phyloP scores from a whole-genome alignment of 331 rosid genomes.

The Telfairia occidentalis region DNA sequence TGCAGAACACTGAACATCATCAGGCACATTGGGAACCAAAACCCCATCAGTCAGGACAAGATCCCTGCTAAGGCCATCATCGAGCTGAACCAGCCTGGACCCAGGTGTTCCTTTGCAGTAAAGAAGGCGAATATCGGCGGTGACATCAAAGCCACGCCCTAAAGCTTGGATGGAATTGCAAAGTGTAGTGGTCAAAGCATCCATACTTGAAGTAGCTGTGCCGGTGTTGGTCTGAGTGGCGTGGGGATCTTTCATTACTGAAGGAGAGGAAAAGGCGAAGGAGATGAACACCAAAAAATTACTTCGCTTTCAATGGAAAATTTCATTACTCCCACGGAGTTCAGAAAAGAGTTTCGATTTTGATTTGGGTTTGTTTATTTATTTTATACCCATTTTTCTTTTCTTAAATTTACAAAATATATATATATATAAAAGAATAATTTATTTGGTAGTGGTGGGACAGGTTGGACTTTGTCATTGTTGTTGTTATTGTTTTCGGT shows the following conservation, averaged over 20 bases:
- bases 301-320: slow-evolving; percentile 7
- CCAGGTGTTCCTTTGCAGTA: slow-evolving; percentile 96
- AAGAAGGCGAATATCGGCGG: slow-evolving; percentile 89
- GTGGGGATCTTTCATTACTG: slow-evolving; percentile 12
- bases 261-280: neutral
- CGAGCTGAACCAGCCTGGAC: slow-evolving; percentile 67
- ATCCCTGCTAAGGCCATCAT: slow-evolving; percentile 42
- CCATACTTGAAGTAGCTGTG: slow-evolving; percentile 28
- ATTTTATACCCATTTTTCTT: no score
- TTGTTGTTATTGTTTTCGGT: slow-evolving; percentile 3
- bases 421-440: neutral
- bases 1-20: slow-evolving; percentile 38
- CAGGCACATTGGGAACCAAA: slow-evolving; percentile 56
- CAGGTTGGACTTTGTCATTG: slow-evolving; percentile 14
- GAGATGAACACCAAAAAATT: slow-evolving; percentile 1
- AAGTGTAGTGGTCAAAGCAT: slow-evolving; percentile 58
- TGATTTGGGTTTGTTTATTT: slow-evolving; percentile 2
- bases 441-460: neutral
- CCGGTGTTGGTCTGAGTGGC: slow-evolving; percentile 27
- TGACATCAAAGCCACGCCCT: slow-evolving; percentile 96
- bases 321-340: neutral
- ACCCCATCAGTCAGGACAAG: slow-evolving; percentile 39
- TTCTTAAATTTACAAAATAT: neutral
- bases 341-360: neutral
- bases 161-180: slow-evolving; percentile 77